Percentiles rank a stretch among this genome's conserved stretches.
Conservation (phyloP, 2,329 filamentous ascomycete species). For the Helicocarpus griseus region DNA sequence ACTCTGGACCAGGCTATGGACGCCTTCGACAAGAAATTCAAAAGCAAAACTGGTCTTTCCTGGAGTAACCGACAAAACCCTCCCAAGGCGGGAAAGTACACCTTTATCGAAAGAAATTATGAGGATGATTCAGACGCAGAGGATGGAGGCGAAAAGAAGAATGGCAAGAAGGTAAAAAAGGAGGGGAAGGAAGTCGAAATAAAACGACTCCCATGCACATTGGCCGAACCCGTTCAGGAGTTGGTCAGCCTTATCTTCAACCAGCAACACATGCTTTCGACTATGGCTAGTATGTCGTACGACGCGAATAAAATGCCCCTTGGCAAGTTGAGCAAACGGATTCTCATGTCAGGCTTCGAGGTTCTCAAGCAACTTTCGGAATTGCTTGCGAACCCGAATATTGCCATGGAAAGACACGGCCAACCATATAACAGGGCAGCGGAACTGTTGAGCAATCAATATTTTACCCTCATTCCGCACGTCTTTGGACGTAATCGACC, state of each 20-base stretch:
- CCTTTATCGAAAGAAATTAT: constrained; percentile 71
- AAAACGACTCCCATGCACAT: constrained; percentile 43
- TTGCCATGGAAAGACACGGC: constrained; percentile 34
- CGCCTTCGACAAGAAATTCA: constrained; percentile 48
- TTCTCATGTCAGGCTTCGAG: constrained; percentile 65
- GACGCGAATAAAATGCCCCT: constrained; percentile 62
- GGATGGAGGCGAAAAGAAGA: constrained; percentile 20
- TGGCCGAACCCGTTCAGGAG: constrained; percentile 52
- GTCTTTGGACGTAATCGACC: constrained; percentile 65
- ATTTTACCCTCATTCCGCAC: constrained; percentile 76
- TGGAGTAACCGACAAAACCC: constrained; percentile 39
- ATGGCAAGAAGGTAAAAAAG: constrained; percentile 16
- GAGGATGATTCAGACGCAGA: constrained; percentile 45
- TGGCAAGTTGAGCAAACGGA: constrained; percentile 72
- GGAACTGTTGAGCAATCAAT: constrained; percentile 62
- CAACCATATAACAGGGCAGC: constrained; percentile 34
- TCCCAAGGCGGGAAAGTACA: constrained; percentile 55
- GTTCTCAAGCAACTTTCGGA: constrained; percentile 65
- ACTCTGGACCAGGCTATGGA: constrained; percentile 30
- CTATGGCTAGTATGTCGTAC: constrained; percentile 35
- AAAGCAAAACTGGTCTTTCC: constrained; percentile 43
- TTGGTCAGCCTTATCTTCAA: constrained; percentile 82
- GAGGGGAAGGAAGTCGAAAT: constrained; percentile 28
- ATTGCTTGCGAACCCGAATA: constrained; percentile 46
- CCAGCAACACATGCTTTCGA: constrained; percentile 56